Percentiles rank a stretch among this genome's conserved stretches.
These are phyloP conservation scores for Phaeotremella fagi DNA, from an alignment of 768 basidiomycete genomes.

Conservation along the genomic window DNA sequence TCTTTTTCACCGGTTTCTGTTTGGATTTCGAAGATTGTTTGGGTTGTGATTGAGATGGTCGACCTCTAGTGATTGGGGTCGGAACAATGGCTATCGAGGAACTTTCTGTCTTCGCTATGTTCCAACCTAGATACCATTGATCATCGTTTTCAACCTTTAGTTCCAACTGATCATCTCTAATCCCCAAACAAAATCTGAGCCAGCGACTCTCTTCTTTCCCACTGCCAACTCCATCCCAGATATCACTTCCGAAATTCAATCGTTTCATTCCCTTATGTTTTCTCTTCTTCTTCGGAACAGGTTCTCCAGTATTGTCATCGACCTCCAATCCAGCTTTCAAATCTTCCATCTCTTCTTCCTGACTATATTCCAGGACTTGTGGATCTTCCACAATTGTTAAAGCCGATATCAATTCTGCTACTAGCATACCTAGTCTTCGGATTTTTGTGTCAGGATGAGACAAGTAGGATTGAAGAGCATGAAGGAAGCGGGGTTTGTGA, in stretches of 20 bases:
- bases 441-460: slow-evolving; percentile 68
- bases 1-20: slow-evolving; percentile 21
- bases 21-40: slow-evolving; percentile 2
- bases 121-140: slow-evolving; percentile 43
- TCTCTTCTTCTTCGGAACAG: not conserved
- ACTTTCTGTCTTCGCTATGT: not conserved
- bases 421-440: slow-evolving; percentile 86
- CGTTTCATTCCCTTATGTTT: slow-evolving; percentile 50
- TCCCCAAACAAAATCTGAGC: slow-evolving; percentile 52
- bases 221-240: slow-evolving; percentile 72
- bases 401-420: slow-evolving; percentile 62
- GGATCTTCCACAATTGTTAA: slow-evolving; percentile 27
- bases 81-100: not conserved
- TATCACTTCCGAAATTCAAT: slow-evolving; percentile 63
- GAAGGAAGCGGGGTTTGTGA: slow-evolving; percentile 55
- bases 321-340: slow-evolving; percentile 33
- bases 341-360: slow-evolving; percentile 32
- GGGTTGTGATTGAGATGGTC: not conserved
- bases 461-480: slow-evolving; percentile 68
- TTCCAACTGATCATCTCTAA: slow-evolving; percentile 17
- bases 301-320: slow-evolving; percentile 15
- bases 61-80: not conserved
- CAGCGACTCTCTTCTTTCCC: slow-evolving; percentile 63
- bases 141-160: slow-evolving; percentile 19
- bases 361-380: not conserved